These are phyloP conservation scores for Medicago truncatula DNA, from an alignment of 306 rosid genomes.

Conservation along the genomic window DNA sequence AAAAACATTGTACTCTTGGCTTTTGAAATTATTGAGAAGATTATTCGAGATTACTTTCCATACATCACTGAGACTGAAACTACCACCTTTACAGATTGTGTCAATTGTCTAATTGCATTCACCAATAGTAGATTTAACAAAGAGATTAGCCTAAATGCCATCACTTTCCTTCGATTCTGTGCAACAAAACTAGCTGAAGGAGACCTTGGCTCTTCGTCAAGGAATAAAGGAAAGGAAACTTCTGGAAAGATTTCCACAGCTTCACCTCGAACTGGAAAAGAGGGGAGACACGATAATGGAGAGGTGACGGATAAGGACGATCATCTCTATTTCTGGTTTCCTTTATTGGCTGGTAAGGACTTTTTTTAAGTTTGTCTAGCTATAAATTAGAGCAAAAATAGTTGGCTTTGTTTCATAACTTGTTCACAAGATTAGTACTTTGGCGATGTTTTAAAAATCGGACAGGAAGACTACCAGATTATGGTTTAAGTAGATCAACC, in stretches of 20 bases:
- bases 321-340: constrained; percentile 98
- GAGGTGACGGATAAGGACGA: constrained; percentile 83
- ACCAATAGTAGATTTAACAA: constrained; percentile 96
- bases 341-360: constrained; percentile 90
- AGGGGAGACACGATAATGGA: constrained; percentile 72
- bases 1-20: constrained; percentile 96
- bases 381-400: constrained; percentile 29
- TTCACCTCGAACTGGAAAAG: constrained; percentile 77
- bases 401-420: constrained; percentile 25
- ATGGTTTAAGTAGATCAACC: background rate
- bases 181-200: constrained; percentile 97
- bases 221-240: constrained; percentile 73
- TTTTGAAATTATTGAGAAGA: constrained; percentile 96
- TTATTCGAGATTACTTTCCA: constrained; percentile 79
- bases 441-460: background rate
- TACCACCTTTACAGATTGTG: constrained; percentile 97
- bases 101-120: constrained; percentile 96
- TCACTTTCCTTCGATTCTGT: constrained; percentile 92
- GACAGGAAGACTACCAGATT: background rate
- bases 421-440: constrained; percentile 15
- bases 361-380: constrained; percentile 36
- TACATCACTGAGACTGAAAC: constrained; percentile 96
- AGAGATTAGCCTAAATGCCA: constrained; percentile 97
- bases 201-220: constrained; percentile 78
- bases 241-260: constrained; percentile 60